Conservation (phyloP, 2,329 filamentous ascomycete species). For the Decorospora gaudefroyi region DNA sequence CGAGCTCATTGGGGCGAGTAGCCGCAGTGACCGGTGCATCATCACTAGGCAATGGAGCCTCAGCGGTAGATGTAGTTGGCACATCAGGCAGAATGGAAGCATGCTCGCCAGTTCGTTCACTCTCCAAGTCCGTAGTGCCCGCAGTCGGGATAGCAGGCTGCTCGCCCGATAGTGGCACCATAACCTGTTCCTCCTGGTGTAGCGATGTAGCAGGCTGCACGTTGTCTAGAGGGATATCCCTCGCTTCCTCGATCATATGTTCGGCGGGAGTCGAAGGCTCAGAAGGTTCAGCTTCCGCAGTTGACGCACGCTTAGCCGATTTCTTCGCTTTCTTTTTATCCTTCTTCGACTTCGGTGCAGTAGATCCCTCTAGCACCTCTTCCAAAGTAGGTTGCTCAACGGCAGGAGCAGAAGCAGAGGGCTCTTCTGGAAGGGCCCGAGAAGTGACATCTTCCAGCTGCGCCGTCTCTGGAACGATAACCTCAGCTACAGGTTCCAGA, state of each 20-base stretch:
- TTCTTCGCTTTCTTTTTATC: slow-evolving; percentile 35
- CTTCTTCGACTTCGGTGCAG: slow-evolving; percentile 21
- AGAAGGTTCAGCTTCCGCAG: slow-evolving; percentile 7
- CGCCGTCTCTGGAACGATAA: not conserved
- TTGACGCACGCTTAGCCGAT: slow-evolving; percentile 18
- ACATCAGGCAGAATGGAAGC: not conserved
- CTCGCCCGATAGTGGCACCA: not conserved
- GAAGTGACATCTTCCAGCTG: not conserved
- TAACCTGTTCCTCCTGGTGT: not conserved
- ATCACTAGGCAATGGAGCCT: not conserved
- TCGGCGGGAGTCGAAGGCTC: not conserved
- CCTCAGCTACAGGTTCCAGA: not conserved
- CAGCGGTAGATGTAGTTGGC: not conserved
- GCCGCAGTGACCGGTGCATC: not conserved
- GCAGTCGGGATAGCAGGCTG: no score
- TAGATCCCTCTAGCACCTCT: slow-evolving; percentile 11
- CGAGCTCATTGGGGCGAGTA: not conserved
- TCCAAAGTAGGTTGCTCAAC: slow-evolving; percentile 1
- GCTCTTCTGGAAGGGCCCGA: not conserved
- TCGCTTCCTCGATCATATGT: not conserved
- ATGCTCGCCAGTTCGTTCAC: no score
- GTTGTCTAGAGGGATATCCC: not conserved
- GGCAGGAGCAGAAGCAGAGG: not conserved
- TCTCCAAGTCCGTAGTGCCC: no score
- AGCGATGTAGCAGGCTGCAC: not conserved